phyloP scores from a whole-genome alignment of 2,329 filamentous ascomycete species.

The Diplodia mutila region DNA sequence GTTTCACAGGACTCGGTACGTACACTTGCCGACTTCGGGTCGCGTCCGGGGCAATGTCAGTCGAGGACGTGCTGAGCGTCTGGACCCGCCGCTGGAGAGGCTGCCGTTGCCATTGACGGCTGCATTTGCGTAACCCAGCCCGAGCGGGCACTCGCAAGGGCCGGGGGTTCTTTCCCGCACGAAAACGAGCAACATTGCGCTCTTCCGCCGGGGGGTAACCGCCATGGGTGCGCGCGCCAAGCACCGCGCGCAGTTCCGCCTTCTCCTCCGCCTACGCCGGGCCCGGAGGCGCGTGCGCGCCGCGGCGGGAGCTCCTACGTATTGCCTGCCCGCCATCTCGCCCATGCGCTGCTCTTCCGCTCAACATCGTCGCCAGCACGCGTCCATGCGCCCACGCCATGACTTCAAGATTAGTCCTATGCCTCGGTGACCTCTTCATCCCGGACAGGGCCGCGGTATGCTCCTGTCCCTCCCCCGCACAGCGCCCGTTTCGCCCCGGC shows the following conservation, averaged over 20 bases:
- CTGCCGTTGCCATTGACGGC: slow-evolving; percentile 11
- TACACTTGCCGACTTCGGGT: slow-evolving; percentile 16
- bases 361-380: not conserved
- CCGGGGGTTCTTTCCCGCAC: not conserved
- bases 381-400: slow-evolving; percentile 34
- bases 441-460: slow-evolving; percentile 48
- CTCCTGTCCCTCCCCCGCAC: slow-evolving; percentile 27
- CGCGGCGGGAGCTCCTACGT: slow-evolving; percentile 1
- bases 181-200: not conserved
- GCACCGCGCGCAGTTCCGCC: not conserved
- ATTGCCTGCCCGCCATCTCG: not conserved
- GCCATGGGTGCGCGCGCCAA: not conserved
- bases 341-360: not conserved
- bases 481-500: slow-evolving; percentile 34
- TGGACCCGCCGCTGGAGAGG: not conserved
- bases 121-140: not conserved
- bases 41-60: slow-evolving; percentile 10
- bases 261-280: not conserved
- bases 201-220: not conserved
- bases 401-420: slow-evolving; percentile 48
- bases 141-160: not conserved
- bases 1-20: slow-evolving; percentile 17
- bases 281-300: slow-evolving; percentile 15
- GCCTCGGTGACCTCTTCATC: slow-evolving; percentile 49
- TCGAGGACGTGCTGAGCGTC: slow-evolving; percentile 18